Evolutionary conservation across 2,329 filamentous ascomycete species (phyloP), one percentile per base, ranked within the genome.

Genomic region (Cryphonectria parasitica): DNA sequence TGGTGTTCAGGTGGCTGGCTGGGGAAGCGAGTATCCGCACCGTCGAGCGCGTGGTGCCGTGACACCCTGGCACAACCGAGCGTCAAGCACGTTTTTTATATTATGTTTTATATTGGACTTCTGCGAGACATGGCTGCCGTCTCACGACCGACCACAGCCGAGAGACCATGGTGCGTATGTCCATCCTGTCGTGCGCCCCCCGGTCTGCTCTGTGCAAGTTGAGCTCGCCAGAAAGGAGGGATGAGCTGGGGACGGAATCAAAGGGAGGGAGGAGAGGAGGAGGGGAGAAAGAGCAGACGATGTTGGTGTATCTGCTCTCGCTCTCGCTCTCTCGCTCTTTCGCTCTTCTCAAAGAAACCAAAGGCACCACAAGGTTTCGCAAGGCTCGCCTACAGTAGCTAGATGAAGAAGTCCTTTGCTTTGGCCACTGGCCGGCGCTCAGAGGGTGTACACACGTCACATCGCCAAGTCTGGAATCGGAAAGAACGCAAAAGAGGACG

Each of bases 1-100:
- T 49, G 45, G 45, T 2, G n/a, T 36, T 31, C 62, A 49, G 22
- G 45, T 64, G 62, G 41, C 62, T 28, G 43, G 62, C n/a, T 31
- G 15, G 11, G 36, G 41, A 43, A 49, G 64, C 45, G 64, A 39
- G 43, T 1, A 17, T 52, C 64, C 64, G 43, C 36, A n/a, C 22
- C 36, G 36, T 15, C 34, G 45, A 7, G 15, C 34, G 28, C 54
- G 31, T 34, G 10, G 28, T 36, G 31, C 63, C 52, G 64, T 69
- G 39, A 61, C 64, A 69, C 70, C 64, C 28, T 17, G 8, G 34
- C 67, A 66, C 70, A 69, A n/a, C 61, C 52, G 60, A 65, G 64
- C 64, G 64, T 67, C 64, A 60, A 61, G 64, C 70, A 71, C 70
- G 70, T 71, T 71, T 71, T 69, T 61, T 54, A 36, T 39, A 1